phyloP scores from a whole-genome alignment of 345 rosid species.

The Durio zibethinus region DNA sequence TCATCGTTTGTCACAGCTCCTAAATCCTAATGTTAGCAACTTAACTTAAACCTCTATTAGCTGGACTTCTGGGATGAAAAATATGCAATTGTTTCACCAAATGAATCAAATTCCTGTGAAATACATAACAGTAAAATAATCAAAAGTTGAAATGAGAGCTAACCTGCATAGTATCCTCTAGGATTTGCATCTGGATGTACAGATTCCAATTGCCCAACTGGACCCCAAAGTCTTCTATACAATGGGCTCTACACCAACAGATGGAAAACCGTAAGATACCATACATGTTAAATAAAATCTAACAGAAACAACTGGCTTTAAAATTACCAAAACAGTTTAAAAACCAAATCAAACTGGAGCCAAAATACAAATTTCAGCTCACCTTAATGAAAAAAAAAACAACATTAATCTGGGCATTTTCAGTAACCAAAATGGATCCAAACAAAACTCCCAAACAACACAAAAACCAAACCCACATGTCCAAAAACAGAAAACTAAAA shows the following conservation, averaged over 20 bases:
- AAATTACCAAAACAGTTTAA: conserved; percentile 8
- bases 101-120: not conserved
- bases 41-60: not conserved
- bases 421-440: conserved; percentile 24
- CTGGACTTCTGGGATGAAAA: not conserved
- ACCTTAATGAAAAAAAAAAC: conserved; percentile 8
- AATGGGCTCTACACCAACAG: conserved; percentile 52
- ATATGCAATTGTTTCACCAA: not conserved
- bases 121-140: not conserved
- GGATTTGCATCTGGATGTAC: conserved; percentile 85
- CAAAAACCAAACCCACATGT: not conserved
- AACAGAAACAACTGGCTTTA: not conserved
- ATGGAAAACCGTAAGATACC: conserved; percentile 14
- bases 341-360: conserved; percentile 20
- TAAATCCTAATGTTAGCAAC: not conserved
- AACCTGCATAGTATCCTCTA: conserved; percentile 77
- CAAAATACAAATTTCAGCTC: conserved; percentile 1
- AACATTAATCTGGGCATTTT: not conserved
- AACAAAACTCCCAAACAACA: not conserved
- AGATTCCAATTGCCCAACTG: conserved; percentile 61
- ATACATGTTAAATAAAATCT: not conserved
- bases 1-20: not conserved
- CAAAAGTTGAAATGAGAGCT: conserved; percentile 10
- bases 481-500: not conserved
- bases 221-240: conserved; percentile 88